A percentile compares a stretch with the other conserved stretches of the same genome.
Conservation (phyloP, 345 rosid genomes). For the Murraya paniculata region DNA sequence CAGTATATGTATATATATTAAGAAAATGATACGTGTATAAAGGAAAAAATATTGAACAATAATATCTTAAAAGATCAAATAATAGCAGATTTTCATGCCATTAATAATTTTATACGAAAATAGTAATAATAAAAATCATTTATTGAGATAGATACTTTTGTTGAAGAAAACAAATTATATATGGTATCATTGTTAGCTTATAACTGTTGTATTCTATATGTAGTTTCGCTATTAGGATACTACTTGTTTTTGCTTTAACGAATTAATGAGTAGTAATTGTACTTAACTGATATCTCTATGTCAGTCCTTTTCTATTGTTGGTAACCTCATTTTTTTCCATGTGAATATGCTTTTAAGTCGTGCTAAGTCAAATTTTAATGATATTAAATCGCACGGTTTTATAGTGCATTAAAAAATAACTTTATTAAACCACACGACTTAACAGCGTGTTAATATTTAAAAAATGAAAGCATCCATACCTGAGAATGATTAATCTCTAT, state of each 20-base stretch:
- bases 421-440: no score
- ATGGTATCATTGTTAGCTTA: background rate
- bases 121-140: background rate
- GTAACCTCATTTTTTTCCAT: rapidly evolving
- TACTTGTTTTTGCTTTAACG: no score
- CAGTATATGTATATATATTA: background rate
- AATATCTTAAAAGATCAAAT: background rate
- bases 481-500: no score
- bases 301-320: rapidly evolving
- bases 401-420: no score
- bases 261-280: no score
- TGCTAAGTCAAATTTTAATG: rapidly evolving
- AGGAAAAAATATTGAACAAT: background rate
- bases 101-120: background rate
- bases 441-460: no score
- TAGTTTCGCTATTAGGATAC: no score
- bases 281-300: no score
- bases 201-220: no score
- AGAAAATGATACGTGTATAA: background rate
- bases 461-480: no score
- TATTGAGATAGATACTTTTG: background rate
- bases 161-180: no score
- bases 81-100: background rate
- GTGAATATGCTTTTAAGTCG: rapidly evolving
- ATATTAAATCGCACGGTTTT: no score